phyloP scores from a whole-genome alignment of 495 filamentous ascomycete genomes.

The Talaromyces stipitatus region DNA sequence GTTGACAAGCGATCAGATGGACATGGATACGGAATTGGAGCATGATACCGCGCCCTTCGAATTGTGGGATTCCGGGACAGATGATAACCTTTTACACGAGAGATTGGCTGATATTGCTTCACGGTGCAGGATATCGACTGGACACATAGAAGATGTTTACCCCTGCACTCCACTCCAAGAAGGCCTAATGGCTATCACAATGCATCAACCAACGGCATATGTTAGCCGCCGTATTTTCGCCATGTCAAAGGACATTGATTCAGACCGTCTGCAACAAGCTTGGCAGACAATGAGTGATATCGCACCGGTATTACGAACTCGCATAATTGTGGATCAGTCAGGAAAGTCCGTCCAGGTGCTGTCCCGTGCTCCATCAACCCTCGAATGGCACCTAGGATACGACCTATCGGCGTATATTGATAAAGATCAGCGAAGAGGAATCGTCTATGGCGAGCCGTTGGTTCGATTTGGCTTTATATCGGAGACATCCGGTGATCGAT shows the following conservation, averaged over 20 bases:
- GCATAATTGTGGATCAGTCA: conserved; percentile 26
- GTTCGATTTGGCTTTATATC: conserved; percentile 13
- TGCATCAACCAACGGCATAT: conserved; percentile 39
- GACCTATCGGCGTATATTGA: conserved; percentile 24
- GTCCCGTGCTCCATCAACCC: conserved; percentile 14
- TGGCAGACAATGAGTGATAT: conserved; percentile 32
- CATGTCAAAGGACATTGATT: conserved; percentile 26
- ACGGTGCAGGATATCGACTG: conserved; percentile 15
- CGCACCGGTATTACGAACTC: conserved; percentile 31
- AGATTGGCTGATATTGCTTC: conserved; percentile 1
- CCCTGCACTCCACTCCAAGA: conserved; percentile 55
- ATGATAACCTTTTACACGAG: no score
- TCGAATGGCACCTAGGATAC: conserved; percentile 10
- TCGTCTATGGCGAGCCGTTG: conserved; percentile 36
- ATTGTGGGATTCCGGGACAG: background rate
- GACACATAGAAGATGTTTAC: conserved; percentile 46
- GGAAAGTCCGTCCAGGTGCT: conserved; percentile 43
- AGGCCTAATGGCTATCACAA: conserved; percentile 44
- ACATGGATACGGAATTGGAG: background rate
- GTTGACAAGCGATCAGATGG: conserved; percentile 10
- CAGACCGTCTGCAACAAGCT: conserved; percentile 33
- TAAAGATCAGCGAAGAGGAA: conserved; percentile 22
- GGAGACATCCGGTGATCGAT: background rate
- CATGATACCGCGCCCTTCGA: background rate
- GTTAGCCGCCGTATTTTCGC: conserved; percentile 30